Percentiles rank a stretch among this genome's conserved stretches.
Conservation (phyloP, 495 filamentous ascomycete species). For the Oleoguttula mirabilis region DNA sequence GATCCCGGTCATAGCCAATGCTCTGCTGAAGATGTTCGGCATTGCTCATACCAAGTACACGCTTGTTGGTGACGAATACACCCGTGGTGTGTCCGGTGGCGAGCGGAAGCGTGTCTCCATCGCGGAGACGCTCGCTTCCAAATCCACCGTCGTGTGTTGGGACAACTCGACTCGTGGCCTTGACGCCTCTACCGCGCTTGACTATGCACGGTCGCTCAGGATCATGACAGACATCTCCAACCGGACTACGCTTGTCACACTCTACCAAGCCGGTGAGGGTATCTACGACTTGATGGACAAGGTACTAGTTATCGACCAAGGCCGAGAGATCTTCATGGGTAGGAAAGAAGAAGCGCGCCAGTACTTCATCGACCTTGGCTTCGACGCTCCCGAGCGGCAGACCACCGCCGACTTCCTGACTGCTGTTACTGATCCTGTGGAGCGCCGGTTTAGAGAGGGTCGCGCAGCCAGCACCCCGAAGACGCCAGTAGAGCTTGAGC, state of each 20-base stretch:
- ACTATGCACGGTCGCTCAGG: slow-evolving; percentile 64
- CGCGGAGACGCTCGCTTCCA: slow-evolving; percentile 54
- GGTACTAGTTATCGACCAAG: slow-evolving; percentile 54
- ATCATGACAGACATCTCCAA: slow-evolving; percentile 76
- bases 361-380: slow-evolving; percentile 61
- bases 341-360: slow-evolving; percentile 49
- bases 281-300: slow-evolving; percentile 78
- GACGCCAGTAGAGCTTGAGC: slow-evolving; percentile 51
- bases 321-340: slow-evolving; percentile 54
- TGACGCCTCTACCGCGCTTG: slow-evolving; percentile 66
- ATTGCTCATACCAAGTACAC: slow-evolving; percentile 76
- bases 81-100: slow-evolving; percentile 62
- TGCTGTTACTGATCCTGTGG: slow-evolving; percentile 61
- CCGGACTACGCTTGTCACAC: slow-evolving; percentile 68
- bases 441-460: slow-evolving; percentile 51
- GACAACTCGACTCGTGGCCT: slow-evolving; percentile 74
- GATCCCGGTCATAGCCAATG: slow-evolving; percentile 53
- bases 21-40: slow-evolving; percentile 58
- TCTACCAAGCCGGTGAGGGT: slow-evolving; percentile 74
- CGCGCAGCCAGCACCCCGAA: slow-evolving; percentile 51
- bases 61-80: slow-evolving; percentile 70
- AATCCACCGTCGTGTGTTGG: slow-evolving; percentile 52
- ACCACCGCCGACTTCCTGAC: slow-evolving; percentile 70
- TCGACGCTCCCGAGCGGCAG: slow-evolving; percentile 51
- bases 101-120: slow-evolving; percentile 63